Evolutionary conservation across 1,284 basidiomycete genomes (phyloP), one percentile per base, ranked within the genome.

Genomic region (Ganoderma leucocontextum): DNA sequence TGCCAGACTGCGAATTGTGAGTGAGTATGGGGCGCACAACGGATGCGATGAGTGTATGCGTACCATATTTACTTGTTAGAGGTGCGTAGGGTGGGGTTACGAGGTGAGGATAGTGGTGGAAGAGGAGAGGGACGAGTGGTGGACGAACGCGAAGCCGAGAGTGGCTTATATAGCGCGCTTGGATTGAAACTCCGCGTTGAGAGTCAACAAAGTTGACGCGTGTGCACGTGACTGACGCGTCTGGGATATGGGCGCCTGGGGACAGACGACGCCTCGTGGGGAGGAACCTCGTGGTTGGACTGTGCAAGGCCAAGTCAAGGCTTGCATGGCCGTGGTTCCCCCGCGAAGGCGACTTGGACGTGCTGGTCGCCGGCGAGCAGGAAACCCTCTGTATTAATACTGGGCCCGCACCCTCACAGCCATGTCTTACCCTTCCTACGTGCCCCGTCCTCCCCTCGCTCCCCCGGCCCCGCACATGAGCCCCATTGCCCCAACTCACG

Each of bases 1-100:
- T 87, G 78, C 86, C 85, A 78, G 85, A 84, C 86, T 86, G 74
- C 64, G 33, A 62, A 73, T 42, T 64, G 10, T 58, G 38, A 35
- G 64, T 75, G 70, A 77, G 72, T 68, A 64, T 57, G 13, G 61
- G 52, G 38, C 53, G 47, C n/a, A 60, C 66, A 67, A 59, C 64
- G 62, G 55, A 33, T 29, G 59, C 42, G 61, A 17, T 64, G 38
- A 13, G 64, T 59, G 60, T 74, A 66, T 67, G 63, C 77, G 68
- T 72, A 80, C 79, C 79, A 80, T 80, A 69, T 74, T 72, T 73
- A 70, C 66, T 60, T 65, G 67, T 74, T 60, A 68, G 62, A 67
- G 72, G 63, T 68, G 66, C 57, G 68, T 60, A 35, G 68, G 62
- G 69, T 62, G 63, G 63, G 65, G 69, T 61, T 65, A 65, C 65